Evolutionary conservation across 2,329 filamentous ascomycete species (phyloP), one percentile per base, ranked within the genome.

Genomic region (Thielaviopsis punctulata): DNA sequence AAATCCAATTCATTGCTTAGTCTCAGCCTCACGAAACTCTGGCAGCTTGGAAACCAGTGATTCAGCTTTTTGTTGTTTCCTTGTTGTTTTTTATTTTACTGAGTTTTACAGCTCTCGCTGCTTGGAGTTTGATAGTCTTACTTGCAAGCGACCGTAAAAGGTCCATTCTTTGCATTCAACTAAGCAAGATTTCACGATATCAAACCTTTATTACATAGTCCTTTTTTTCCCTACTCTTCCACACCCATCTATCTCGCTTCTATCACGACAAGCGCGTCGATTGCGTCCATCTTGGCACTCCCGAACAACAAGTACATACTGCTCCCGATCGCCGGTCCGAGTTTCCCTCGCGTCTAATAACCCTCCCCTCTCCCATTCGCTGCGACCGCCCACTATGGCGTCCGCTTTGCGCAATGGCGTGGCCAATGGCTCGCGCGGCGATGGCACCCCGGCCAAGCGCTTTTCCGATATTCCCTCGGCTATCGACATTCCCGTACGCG

Each of bases 401-500:
- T 22, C 53, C 23, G 51, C 51, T 51, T 39, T 66, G 57, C 58
- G 65, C 53, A 72, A 73, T 54, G 71, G 71, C 52, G 62, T 62
- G 41, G 59, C 62, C 45, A 69, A 72, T 57, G 69, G 68, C 53
- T 59, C 65, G 51, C 57, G 61, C 23, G 45, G 59, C 48, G 59
- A 60, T 46, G 59, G 59, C 21, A 69, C 69, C 12, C 65, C 65
- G 55, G 76, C 73, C 67, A 72, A 69, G 58, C 76, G 79, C 58
- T 83, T 82, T 62, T 73, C 76, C 55, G 76, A 82, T 58, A 80
- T 83, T 56, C 78, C 79, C 50, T 69, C 73, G 15, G 75, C 77
- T 47, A 80, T 83, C 63, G 79, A 82, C 60, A 78, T 83, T 55
- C 79, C 79, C 15, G 77, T 82, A 8, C 75, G 79, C 58, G 78